A percentile compares a stretch with the other conserved stretches of the same genome.
Evolutionary conservation across 1,139 yeast species (phyloP).

Genomic region (Candida sanyaensis): DNA sequence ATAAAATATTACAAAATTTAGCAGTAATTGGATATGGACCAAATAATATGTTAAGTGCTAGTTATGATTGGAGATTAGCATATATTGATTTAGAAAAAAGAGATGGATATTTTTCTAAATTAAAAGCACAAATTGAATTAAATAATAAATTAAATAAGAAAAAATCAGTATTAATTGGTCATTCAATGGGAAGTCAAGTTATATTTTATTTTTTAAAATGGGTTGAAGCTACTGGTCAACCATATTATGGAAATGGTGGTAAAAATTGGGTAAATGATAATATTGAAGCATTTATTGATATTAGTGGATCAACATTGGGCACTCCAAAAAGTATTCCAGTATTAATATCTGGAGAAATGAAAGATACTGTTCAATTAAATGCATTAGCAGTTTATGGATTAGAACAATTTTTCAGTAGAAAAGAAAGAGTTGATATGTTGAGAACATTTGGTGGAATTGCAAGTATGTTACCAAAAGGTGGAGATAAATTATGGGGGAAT

Average conservation of each 20-base stretch:
- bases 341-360: slow-evolving; percentile 93
- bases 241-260: slow-evolving; percentile 84
- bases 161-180: slow-evolving; percentile 81
- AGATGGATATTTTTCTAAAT: slow-evolving; percentile 79
- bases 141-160: slow-evolving; percentile 53
- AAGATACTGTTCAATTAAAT: slow-evolving; percentile 92
- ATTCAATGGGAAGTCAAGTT: slow-evolving; percentile 96
- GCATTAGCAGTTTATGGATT: slow-evolving; percentile 91
- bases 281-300: slow-evolving; percentile 77
- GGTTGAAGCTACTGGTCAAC: slow-evolving; percentile 85
- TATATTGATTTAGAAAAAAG: slow-evolving; percentile 85
- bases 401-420: slow-evolving; percentile 88
- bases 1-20: slow-evolving; percentile 85
- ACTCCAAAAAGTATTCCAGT: slow-evolving; percentile 95
- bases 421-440: slow-evolving; percentile 83
- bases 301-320: slow-evolving; percentile 86
- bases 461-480: slow-evolving; percentile 96
- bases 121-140: slow-evolving; percentile 72
- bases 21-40: slow-evolving; percentile 95
- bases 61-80: slow-evolving; percentile 95
- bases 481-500: slow-evolving; percentile 85
- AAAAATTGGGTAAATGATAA: slow-evolving; percentile 81
- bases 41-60: slow-evolving; percentile 83
- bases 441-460: slow-evolving; percentile 92
- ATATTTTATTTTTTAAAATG: slow-evolving; percentile 87